Evolutionary conservation across 257 asterid genomes (phyloP), one percentile per base, ranked within the genome.

Genomic region (Voacanga thouarsii): DNA sequence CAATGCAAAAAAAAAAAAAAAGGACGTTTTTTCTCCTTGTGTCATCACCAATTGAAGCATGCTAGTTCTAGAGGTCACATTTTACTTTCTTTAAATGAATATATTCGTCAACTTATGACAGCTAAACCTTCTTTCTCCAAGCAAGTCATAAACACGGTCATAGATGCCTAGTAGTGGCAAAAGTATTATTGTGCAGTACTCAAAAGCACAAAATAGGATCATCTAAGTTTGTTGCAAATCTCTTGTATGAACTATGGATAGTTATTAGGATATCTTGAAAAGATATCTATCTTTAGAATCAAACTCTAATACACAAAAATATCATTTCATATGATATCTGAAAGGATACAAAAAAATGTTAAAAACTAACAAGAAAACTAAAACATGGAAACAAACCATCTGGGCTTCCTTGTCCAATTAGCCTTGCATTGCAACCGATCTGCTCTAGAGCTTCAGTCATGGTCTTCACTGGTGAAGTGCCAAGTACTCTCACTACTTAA

Each of bases 321-420:
- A 65, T 63, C 15, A n/a, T 24, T 55, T 28, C 5, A 21, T 16
- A 50, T 44, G 39, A 28, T 37, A 30, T 28, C 24, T 59, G 30
- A 39, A 73, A 26, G 30, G 24, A 74, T 61, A 44, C 23, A 30
- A 68, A 21, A 7, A 72, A n/a, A 50, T 37, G 63, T 12, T n/a
- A 15, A 66, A 39, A 23, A 43, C 37, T 43, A 39, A 51, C 75
- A 30, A 28, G 18, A 64, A 33, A 39, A 70, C 45, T 28, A 55
- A 50, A 69, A 78, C 63, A 39, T 60, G 44, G 44, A 64, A 53
- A 64, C 77, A 16, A 53, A 95, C 99, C 99, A 63, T 90, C 99
- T 4, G 96, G 97, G 64, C 72, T 84, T 71, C 99, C 99, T 83
- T 95, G 99, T 74, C 99, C 99, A 80, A 95, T 93, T 60, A 95